Evolutionary conservation across 148 eudicot genomes (phyloP).

Genomic region (Euryodendron excelsum): DNA sequence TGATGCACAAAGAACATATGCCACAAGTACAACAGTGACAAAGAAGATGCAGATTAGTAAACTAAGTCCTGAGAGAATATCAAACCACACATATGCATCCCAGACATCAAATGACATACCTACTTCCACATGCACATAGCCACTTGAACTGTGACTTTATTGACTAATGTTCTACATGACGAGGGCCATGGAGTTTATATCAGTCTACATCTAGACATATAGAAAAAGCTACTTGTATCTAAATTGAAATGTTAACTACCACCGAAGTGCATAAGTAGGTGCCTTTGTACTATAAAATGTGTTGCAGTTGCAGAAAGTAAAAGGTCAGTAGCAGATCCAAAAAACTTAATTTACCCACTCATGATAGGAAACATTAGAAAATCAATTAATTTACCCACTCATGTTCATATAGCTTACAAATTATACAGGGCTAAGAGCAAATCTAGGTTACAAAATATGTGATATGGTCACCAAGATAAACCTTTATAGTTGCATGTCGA

Average conservation of each 20-base stretch:
- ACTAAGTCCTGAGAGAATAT: neutral
- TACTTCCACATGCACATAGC: neutral
- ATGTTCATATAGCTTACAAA: neutral
- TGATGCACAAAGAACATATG: neutral
- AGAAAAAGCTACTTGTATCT: neutral
- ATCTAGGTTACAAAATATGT: neutral
- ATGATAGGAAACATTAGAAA: neutral
- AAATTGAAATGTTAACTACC: neutral
- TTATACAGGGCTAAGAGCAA: neutral
- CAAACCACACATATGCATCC: neutral
- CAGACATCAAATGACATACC: neutral
- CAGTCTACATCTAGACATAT: neutral
- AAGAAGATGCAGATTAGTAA: neutral
- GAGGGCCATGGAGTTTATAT: neutral
- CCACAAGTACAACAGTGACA: neutral
- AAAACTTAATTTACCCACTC: neutral
- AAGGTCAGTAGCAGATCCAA: neutral
- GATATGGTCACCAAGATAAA: constrained; percentile 18
- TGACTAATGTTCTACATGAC: neutral
- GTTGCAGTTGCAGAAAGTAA: too few relatives aligned
- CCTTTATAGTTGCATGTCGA: constrained; percentile 47
- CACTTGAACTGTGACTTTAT: neutral
- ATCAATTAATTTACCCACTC: neutral
- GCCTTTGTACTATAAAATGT: neutral
- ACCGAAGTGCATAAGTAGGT: neutral